Conservation (phyloP, 345 rosid species). For the Euphorbia tirucalli region DNA sequence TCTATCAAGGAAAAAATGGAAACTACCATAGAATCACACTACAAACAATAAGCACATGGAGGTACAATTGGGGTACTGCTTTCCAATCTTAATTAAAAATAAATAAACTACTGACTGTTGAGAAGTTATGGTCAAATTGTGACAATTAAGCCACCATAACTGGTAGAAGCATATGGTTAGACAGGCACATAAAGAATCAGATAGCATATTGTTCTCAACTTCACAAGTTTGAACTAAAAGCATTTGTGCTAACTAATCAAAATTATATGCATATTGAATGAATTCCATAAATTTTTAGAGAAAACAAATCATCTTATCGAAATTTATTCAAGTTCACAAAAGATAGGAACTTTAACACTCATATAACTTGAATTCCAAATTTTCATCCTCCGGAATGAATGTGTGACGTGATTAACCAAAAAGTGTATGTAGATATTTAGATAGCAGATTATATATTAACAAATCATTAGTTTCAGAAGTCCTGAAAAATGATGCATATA, state of each 20-base stretch:
- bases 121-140: background rate
- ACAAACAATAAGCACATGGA: background rate
- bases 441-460: background rate
- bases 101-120: background rate
- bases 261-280: background rate
- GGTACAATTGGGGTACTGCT: background rate
- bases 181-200: background rate
- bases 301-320: background rate
- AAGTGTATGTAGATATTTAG: background rate
- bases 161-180: background rate
- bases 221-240: background rate
- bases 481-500: background rate
- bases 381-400: background rate
- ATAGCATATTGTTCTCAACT: conserved; percentile 5
- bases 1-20: background rate
- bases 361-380: background rate
- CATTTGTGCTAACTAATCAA: no score
- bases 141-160: background rate
- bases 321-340: background rate
- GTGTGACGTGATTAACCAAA: background rate
- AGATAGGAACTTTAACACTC: background rate
- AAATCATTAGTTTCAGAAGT: background rate
- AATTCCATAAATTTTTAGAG: background rate
- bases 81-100: background rate
- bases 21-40: background rate